These are phyloP conservation scores for Mortierella sp. DNA, from an alignment of 371 early-diverging fungal species.

Conservation along the genomic window DNA sequence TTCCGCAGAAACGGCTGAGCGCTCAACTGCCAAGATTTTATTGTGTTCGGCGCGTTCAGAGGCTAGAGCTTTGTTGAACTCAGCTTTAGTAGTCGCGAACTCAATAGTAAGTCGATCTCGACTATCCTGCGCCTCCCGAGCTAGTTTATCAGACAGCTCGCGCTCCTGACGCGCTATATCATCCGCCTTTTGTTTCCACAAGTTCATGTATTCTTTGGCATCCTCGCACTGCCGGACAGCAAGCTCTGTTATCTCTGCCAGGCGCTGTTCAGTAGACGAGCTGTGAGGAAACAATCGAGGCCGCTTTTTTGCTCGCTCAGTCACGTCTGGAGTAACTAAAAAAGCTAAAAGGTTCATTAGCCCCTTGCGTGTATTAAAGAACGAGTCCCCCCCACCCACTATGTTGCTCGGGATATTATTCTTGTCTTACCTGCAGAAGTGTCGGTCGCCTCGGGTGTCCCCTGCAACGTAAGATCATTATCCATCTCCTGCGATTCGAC, in stretches of 20 bases:
- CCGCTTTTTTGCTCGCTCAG: no score
- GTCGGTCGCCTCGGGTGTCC: no score
- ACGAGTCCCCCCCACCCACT: neutral
- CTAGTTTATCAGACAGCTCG: no score
- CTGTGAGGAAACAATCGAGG: neutral
- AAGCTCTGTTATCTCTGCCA: neutral
- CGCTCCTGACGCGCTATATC: no score
- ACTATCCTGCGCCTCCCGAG: no score
- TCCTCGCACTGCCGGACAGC: neutral
- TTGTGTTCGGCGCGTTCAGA: neutral
- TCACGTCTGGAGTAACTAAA: no score
- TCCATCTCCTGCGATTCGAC: slow-evolving; percentile 1
- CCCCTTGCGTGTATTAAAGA: no score
- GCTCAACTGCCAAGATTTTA: neutral
- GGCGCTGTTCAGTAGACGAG: neutral
- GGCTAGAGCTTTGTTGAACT: slow-evolving; percentile 5
- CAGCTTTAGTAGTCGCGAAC: neutral
- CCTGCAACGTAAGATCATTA: neutral
- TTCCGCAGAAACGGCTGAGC: no score
- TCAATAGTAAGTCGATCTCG: neutral
- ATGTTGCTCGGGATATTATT: neutral
- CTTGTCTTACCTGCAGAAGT: no score
- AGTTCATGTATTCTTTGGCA: neutral
- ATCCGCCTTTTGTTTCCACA: neutral
- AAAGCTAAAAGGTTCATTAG: no score